These are phyloP conservation scores for Rhizophora mangle DNA, from an alignment of 345 rosid genomes.

Conservation along the genomic window DNA sequence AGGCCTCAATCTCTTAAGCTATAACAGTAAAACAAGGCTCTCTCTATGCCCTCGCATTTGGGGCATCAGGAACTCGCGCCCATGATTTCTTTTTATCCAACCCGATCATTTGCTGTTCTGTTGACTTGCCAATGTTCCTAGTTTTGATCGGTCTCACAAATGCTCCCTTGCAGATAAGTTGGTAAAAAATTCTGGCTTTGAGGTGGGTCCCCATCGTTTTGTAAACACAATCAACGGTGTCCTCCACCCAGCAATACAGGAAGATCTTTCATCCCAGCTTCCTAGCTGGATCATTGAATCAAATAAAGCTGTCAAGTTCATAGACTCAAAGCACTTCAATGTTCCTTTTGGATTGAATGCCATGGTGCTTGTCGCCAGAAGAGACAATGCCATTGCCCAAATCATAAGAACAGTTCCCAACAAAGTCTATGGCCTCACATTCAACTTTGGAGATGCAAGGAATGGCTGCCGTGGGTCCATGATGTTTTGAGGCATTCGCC, in stretches of 20 bases:
- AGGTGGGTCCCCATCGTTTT: conserved; percentile 93
- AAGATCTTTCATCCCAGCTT: conserved; percentile 79
- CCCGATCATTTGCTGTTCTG: no score
- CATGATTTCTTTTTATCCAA: no score
- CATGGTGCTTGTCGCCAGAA: conserved; percentile 82
- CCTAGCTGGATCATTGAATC: conserved; percentile 98
- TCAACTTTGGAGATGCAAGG: conserved; percentile 73
- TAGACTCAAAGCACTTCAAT: conserved; percentile 68
- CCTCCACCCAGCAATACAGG: conserved; percentile 83
- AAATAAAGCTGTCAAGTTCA: conserved; percentile 85
- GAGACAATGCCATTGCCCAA: conserved; percentile 93
- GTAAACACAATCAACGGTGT: conserved; percentile 69
- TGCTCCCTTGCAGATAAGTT: conserved; percentile 48
- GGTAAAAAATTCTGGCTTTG: conserved; percentile 78
- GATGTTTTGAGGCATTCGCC: conserved; percentile 94
- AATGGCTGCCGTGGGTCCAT: conserved; percentile 85
- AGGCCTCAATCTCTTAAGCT: conserved; percentile 76
- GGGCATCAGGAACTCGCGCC: conserved; percentile 94
- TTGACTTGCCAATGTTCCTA: no score
- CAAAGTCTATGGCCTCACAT: conserved; percentile 52
- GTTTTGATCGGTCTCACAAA: no score
- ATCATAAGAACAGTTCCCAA: conserved; percentile 59
- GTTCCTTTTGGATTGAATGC: conserved; percentile 76
- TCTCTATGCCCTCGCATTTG: conserved; percentile 82
- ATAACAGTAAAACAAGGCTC: conserved; percentile 56